These are phyloP conservation scores for Citeromyces hawaiiensis DNA, from an alignment of 1,139 yeast genomes.

Conservation along the genomic window DNA sequence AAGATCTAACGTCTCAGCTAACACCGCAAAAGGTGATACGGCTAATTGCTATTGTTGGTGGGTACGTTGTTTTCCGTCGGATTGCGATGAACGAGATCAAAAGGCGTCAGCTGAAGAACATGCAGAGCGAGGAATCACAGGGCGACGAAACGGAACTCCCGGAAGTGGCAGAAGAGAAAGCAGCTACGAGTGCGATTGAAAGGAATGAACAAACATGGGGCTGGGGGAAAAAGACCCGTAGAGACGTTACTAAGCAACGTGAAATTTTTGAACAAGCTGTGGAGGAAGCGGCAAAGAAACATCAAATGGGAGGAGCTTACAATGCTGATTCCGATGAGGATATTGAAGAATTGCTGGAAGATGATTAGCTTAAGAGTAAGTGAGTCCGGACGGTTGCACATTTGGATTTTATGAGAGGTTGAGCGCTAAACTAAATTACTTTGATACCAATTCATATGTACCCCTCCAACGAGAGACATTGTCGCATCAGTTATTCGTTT, in stretches of 20 bases:
- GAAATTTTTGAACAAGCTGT: slow-evolving; percentile 33
- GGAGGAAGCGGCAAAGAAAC: slow-evolving; percentile 18
- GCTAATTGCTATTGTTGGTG: slow-evolving; percentile 28
- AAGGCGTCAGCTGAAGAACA: slow-evolving; percentile 33
- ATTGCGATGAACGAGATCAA: slow-evolving; percentile 27
- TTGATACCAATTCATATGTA: no score
- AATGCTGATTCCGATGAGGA: slow-evolving; percentile 55
- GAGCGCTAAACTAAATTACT: no score
- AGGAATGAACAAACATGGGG: slow-evolving; percentile 43
- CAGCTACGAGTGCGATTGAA: slow-evolving; percentile 5
- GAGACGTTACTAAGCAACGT: slow-evolving; percentile 39
- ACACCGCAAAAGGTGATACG: slow-evolving; percentile 22
- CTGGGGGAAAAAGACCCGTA: slow-evolving; percentile 69
- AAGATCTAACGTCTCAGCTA: slow-evolving; percentile 9
- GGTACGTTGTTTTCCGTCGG: slow-evolving; percentile 28
- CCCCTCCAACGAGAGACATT: no score
- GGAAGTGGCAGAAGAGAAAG: slow-evolving; percentile 9
- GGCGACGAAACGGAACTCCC: slow-evolving; percentile 23
- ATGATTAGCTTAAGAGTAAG: slow-evolving; percentile 11
- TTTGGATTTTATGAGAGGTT: no score
- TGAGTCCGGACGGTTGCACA: no score
- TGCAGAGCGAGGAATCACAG: slow-evolving; percentile 23
- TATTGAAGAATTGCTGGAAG: slow-evolving; percentile 51
- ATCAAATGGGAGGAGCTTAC: slow-evolving; percentile 23
- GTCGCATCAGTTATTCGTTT: no score